A percentile compares a stretch with the other conserved stretches of the same genome.
These are phyloP conservation scores for Emergomyces orientalis DNA, from an alignment of 2,329 filamentous ascomycete genomes.

Conservation along the genomic window DNA sequence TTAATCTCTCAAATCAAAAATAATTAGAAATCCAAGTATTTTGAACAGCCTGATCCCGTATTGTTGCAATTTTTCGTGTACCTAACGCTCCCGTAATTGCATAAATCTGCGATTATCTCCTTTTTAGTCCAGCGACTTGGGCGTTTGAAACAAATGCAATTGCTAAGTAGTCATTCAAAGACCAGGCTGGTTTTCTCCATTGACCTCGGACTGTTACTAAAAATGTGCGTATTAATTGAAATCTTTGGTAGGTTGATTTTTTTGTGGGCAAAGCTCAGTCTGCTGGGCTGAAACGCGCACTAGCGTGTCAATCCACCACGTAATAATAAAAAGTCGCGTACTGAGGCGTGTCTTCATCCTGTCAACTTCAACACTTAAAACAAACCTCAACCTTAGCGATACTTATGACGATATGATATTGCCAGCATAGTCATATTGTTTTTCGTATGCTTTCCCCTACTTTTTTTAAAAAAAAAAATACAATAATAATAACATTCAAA, in stretches of 20 bases:
- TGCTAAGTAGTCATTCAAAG: background rate
- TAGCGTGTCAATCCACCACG: conserved; percentile 2
- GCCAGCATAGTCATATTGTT: background rate
- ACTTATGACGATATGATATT: background rate
- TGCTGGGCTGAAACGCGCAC: background rate
- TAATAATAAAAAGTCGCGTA: conserved; percentile 4
- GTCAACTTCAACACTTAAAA: background rate
- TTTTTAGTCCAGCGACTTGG: background rate
- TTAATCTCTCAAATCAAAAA: background rate
- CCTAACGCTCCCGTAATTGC: background rate
- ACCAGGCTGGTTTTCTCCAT: background rate
- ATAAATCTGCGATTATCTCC: background rate
- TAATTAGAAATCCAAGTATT: conserved; percentile 7
- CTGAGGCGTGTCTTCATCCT: background rate
- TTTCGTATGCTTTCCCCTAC: background rate
- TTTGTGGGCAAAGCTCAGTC: background rate
- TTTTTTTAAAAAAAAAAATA: too few relatives aligned
- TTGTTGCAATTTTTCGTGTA: background rate
- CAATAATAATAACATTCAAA: too few relatives aligned
- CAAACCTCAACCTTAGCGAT: background rate
- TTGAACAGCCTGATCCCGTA: conserved; percentile 3
- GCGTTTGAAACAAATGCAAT: background rate
- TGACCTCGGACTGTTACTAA: background rate
- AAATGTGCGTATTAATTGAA: background rate
- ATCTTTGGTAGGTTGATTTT: background rate